Evolutionary conservation across 768 basidiomycete genomes (phyloP).

Genomic region (Naganishia vishniacii): DNA sequence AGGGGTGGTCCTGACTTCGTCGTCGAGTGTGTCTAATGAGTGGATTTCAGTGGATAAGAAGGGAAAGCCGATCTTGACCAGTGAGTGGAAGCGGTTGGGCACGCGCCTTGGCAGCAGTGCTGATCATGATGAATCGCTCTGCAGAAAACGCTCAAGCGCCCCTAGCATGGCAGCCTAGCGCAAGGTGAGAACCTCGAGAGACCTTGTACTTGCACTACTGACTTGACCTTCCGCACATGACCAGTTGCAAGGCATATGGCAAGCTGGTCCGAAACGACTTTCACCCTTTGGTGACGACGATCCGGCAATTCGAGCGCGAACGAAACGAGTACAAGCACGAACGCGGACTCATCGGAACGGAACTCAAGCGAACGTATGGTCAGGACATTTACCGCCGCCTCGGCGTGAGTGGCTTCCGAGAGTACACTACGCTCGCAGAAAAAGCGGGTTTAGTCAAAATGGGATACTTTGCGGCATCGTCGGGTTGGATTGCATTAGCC

Average conservation of each 20-base stretch:
- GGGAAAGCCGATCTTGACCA: constrained; percentile 8
- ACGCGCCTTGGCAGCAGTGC: neutral
- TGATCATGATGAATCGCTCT: neutral
- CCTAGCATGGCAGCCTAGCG: constrained; percentile 8
- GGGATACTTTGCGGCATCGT: neutral
- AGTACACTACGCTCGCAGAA: constrained; percentile 7
- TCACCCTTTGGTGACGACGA: constrained; percentile 3
- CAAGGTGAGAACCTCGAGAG: neutral
- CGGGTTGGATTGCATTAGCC: constrained; percentile 4
- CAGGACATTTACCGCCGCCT: constrained; percentile 15
- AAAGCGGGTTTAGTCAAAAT: constrained; percentile 9
- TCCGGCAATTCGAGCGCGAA: constrained; percentile 1
- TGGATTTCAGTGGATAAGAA: constrained; percentile 12
- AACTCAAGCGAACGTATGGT: constrained; percentile 13
- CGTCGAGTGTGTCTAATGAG: neutral
- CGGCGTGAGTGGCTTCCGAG: neutral
- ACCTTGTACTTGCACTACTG: neutral
- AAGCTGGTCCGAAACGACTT: constrained; percentile 14
- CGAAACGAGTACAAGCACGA: constrained; percentile 2
- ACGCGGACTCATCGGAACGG: constrained; percentile 11
- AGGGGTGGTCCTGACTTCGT: neutral
- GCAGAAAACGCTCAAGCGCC: neutral
- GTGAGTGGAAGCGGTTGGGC: neutral
- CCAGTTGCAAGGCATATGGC: neutral
- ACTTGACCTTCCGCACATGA: neutral